Conservation (phyloP, 2,329 filamentous ascomycete genomes). For the Epichloe festucae region DNA sequence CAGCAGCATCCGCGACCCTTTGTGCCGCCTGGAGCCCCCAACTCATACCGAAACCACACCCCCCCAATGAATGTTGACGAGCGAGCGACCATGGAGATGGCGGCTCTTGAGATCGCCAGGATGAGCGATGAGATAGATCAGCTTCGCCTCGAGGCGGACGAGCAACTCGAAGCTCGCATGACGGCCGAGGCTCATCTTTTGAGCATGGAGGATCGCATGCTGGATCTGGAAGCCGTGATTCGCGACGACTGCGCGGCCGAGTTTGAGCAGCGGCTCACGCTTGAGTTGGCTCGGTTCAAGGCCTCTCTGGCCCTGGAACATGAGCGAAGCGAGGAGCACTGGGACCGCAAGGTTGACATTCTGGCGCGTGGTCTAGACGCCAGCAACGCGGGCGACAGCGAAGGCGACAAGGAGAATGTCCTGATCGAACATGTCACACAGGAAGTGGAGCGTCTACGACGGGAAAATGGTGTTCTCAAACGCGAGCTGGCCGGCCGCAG, state of each 20-base stretch:
- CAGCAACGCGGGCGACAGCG: conserved; percentile 27
- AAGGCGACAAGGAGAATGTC: conserved; percentile 49
- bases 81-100: conserved; percentile 66
- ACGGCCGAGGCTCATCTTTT: conserved; percentile 63
- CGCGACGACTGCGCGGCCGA: conserved; percentile 81
- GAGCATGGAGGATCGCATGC: conserved; percentile 51
- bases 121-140: conserved; percentile 60
- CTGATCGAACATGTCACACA: conserved; percentile 51
- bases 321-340: conserved; percentile 69
- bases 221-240: conserved; percentile 66
- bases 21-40: conserved; percentile 23
- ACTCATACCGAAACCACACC: conserved; percentile 26
- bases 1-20: conserved; percentile 23
- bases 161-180: conserved; percentile 56
- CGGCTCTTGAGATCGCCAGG: conserved; percentile 68
- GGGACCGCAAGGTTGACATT: conserved; percentile 72
- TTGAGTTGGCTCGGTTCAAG: conserved; percentile 74
- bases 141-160: conserved; percentile 53
- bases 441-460: conserved; percentile 57
- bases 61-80: conserved; percentile 31
- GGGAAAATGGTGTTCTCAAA: conserved; percentile 51
- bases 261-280: conserved; percentile 64
- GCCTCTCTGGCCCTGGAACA: conserved; percentile 63
- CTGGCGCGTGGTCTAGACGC: conserved; percentile 41
- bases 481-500: conserved; percentile 52